Conservation (phyloP, 140 eudicot species). For the Flaveria floridana region DNA sequence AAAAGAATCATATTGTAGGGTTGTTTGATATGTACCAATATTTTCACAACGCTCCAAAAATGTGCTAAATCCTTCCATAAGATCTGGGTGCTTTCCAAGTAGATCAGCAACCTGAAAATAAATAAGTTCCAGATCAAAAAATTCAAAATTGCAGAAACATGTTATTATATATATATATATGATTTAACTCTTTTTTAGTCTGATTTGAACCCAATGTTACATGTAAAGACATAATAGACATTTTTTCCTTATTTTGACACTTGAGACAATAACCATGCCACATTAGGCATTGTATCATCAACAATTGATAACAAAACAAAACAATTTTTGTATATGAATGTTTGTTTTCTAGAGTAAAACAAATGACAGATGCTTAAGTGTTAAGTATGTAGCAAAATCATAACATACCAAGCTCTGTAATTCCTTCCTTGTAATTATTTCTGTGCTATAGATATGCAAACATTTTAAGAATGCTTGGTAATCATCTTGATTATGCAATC, state of each 20-base stretch:
- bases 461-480: conserved; percentile 97
- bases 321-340: not conserved
- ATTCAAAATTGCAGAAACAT: conserved; percentile 1
- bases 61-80: conserved; percentile 91
- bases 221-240: not conserved
- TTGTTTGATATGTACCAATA: conserved; percentile 51
- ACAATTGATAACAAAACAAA: not conserved
- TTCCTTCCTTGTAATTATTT: conserved; percentile 87
- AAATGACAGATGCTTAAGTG: not conserved
- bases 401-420: conserved; percentile 79
- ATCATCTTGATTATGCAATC: conserved; percentile 69
- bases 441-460: conserved; percentile 91
- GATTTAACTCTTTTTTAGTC: not conserved
- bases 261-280: not conserved
- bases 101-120: conserved; percentile 76
- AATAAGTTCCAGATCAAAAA: conserved; percentile 19
- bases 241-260: not conserved
- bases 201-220: not conserved
- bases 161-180: not conserved
- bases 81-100: conserved; percentile 91
- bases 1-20: not conserved
- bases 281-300: not conserved
- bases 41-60: conserved; percentile 83
- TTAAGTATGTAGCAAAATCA: conserved; percentile 3
- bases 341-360: not conserved